A percentile compares a stretch with the other conserved stretches of the same genome.
These are phyloP conservation scores for Amanita thiersii DNA, from an alignment of 768 basidiomycete genomes.

Conservation along the genomic window DNA sequence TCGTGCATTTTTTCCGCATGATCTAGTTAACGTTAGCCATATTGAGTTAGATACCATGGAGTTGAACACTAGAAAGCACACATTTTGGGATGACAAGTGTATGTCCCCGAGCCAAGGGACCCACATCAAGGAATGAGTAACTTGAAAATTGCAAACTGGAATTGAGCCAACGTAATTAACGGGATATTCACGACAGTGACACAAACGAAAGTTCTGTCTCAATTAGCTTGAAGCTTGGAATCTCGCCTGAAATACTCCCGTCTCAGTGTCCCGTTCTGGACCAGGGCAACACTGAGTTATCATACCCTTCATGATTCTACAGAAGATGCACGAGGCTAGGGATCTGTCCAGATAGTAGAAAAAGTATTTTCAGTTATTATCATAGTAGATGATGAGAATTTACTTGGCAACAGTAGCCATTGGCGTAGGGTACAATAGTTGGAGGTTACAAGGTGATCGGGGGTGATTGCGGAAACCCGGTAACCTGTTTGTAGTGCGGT, in stretches of 20 bases:
- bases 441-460: neutral
- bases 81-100: constrained; percentile 92
- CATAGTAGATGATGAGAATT: constrained; percentile 1
- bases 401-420: constrained; percentile 31
- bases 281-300: neutral
- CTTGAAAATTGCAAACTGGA: no score
- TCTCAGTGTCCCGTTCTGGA: neutral
- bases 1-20: constrained; percentile 84
- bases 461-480: no score
- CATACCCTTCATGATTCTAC: constrained; percentile 88
- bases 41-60: constrained; percentile 1
- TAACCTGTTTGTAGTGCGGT: no score
- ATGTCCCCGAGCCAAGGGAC: constrained; percentile 85
- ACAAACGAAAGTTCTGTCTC: constrained; percentile 70
- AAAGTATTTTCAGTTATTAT: constrained; percentile 1
- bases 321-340: constrained; percentile 76
- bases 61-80: constrained; percentile 21
- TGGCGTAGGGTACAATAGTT: constrained; percentile 17
- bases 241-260: constrained; percentile 66
- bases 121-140: constrained; percentile 88
- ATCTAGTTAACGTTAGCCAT: constrained; percentile 50
- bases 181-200: no score
- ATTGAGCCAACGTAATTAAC: no score
- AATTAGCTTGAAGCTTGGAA: constrained; percentile 80
- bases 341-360: constrained; percentile 31